Evolutionary conservation across 2,329 filamentous ascomycete species (phyloP).

Genomic region (Penicillium brevicompactum): DNA sequence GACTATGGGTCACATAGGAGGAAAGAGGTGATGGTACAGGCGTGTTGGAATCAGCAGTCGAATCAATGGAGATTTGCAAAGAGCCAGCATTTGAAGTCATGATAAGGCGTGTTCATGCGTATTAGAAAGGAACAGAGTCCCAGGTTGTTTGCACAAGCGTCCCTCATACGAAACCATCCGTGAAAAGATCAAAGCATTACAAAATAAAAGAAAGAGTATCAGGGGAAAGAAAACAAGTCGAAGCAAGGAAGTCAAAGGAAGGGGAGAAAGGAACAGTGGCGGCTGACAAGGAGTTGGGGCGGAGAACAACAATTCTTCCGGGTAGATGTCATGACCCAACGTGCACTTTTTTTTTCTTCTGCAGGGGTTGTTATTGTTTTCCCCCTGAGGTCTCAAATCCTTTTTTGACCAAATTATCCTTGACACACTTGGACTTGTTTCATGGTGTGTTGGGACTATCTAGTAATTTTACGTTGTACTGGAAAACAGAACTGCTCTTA

Average conservation of each 20-base stretch:
- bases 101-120: conserved; percentile 13
- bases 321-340: conserved; percentile 15
- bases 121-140: conserved; percentile 9
- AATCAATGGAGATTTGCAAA: conserved; percentile 11
- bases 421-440: too few species aligned
- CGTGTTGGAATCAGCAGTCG: conserved; percentile 17
- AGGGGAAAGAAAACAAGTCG: conserved; percentile 7
- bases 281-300: conserved; percentile 37
- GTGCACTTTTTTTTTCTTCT: neutral
- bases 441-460: too few species aligned
- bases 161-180: neutral
- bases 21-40: conserved; percentile 12
- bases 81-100: conserved; percentile 19
- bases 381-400: neutral
- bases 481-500: neutral
- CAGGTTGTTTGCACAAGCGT: conserved; percentile 2
- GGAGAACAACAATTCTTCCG: conserved; percentile 32
- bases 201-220: neutral
- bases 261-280: conserved; percentile 26
- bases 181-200: neutral
- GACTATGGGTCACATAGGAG: conserved; percentile 13
- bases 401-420: neutral
- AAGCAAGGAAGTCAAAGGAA: conserved; percentile 25
- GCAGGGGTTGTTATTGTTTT: neutral
- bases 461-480: neutral